Evolutionary conservation across 2,329 filamentous ascomycete genomes (phyloP), one percentile per base, ranked within the genome.

Genomic region (Huntiella savannae): DNA sequence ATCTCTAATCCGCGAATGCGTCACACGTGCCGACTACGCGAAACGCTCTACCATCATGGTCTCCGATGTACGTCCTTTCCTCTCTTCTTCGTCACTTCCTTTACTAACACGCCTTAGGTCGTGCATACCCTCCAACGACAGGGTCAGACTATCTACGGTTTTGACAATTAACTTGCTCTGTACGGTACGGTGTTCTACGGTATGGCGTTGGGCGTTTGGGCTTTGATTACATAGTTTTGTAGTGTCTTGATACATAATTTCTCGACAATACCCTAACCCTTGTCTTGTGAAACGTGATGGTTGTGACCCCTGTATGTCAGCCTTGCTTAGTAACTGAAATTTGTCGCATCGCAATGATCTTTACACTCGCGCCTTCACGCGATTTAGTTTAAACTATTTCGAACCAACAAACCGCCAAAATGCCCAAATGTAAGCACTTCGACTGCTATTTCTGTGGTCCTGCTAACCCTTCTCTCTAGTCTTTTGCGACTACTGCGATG

Each of bases 401-500:
- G 10, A 13, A 37, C 13, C 13, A 28, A 22, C 17, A 7, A 37
- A 45, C 15, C 16, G 43, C 40, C 69, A 82, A 71, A 53, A 88
- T 91, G 83, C 83, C 82, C 50, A 88, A 88, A 73, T 91, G 85
- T 88, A 74, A 74, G 79, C 72, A 37, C 41, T 13, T 1, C 17
- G 15, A n/a, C 43, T 54, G 51, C 62, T 69, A 60, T 67, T 62
- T 54, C 53, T 38, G 17, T 36, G 12, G 4, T 32, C 40, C 8
- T 12, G 33, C 40, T 48, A 56, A 52, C 51, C 52, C 48, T 40
- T 16, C 10, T 32, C 5, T 4, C 28, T 42, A 63, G 56, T 58
- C 53, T 57, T 57, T 42, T 58, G 57, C 72, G 91, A 98, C 64
- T 98, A 98, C 66, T 98, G 91, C 75, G 91, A 98, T 81, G 91